Conservation (phyloP, 2,329 filamentous ascomycete genomes). For the Claviceps sp. region DNA sequence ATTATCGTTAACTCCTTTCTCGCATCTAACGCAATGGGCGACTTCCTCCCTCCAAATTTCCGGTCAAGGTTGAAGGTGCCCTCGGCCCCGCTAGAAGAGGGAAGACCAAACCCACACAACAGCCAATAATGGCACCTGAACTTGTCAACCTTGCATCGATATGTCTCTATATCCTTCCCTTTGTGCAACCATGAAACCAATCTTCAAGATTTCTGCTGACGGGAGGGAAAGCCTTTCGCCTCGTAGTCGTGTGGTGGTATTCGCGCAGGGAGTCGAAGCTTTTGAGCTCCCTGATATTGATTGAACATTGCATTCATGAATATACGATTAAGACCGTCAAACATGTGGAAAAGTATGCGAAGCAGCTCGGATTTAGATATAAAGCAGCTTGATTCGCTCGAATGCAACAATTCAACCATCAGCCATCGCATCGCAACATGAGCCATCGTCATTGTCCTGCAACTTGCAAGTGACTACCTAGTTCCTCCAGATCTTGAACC, state of each 20-base stretch:
- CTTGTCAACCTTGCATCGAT: background rate
- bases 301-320: too few species aligned
- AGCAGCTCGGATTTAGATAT: slow-evolving; percentile 2
- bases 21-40: background rate
- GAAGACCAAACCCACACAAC: background rate
- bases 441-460: background rate
- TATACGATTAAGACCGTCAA: background rate
- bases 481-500: background rate
- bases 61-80: background rate
- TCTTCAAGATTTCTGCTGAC: background rate
- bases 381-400: background rate
- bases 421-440: slow-evolving; percentile 5
- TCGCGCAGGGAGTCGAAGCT: background rate
- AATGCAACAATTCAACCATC: background rate
- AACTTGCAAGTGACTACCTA: background rate
- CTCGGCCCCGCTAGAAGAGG: background rate
- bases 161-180: background rate
- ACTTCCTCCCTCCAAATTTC: background rate
- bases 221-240: background rate
- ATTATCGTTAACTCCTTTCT: background rate
- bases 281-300: slow-evolving; percentile 7
- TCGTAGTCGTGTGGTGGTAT: background rate
- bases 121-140: background rate
- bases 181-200: background rate
- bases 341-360: background rate